A percentile compares a stretch with the other conserved stretches of the same genome.
phyloP scores from a whole-genome alignment of 257 asterid genomes.

The Mentha longifolia region DNA sequence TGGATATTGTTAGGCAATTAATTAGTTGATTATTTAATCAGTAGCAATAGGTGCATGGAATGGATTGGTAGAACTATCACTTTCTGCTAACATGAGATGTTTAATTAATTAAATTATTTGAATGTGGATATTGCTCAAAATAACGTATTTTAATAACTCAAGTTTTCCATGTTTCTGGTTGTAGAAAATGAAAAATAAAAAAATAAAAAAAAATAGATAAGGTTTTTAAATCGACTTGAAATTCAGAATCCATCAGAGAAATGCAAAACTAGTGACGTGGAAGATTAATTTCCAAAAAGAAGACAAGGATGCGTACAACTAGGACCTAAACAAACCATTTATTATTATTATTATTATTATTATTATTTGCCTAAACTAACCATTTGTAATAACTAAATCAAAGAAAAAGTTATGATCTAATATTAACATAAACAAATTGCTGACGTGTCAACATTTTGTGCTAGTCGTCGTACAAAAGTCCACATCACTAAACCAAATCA shows the following conservation, averaged over 20 bases:
- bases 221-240: background rate
- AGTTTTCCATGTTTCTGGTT: background rate
- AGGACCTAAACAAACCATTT: too few species aligned
- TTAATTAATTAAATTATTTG: conserved; percentile 14
- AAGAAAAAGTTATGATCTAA: too few species aligned
- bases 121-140: background rate
- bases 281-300: too few species aligned
- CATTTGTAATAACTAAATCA: too few species aligned
- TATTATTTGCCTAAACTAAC: too few species aligned
- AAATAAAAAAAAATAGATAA: background rate
- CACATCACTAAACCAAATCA: too few species aligned
- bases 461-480: too few species aligned
- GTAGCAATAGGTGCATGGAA: background rate
- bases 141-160: background rate
- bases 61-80: background rate
- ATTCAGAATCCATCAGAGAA: background rate
- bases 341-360: too few species aligned
- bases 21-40: conserved; percentile 8
- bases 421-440: too few species aligned
- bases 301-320: too few species aligned
- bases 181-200: background rate
- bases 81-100: conserved; percentile 20
- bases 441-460: too few species aligned
- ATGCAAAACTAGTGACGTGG: background rate
- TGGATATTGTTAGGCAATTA: background rate